Percentiles rank a stretch among this genome's conserved stretches.
Conservation (phyloP, 164 flowering plant genomes). For the Chloranthus sessilifolius region DNA sequence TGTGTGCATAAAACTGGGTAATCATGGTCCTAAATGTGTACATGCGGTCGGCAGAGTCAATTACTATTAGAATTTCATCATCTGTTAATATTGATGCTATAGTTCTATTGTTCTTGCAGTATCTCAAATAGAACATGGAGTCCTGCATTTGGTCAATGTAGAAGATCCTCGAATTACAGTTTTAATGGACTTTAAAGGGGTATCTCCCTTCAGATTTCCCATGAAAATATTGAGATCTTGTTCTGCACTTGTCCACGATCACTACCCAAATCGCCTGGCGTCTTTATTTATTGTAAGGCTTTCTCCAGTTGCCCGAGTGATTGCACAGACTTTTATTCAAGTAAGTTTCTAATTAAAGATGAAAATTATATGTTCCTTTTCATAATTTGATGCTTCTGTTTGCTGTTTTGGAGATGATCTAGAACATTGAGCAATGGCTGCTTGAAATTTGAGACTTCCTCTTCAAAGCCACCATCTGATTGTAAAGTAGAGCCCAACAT, state of each 20-base stretch:
- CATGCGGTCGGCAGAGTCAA: too few species aligned
- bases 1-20: too few species aligned
- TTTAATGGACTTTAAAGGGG: constrained; percentile 81
- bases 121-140: constrained; percentile 79
- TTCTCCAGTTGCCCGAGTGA: constrained; percentile 76
- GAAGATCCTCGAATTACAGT: constrained; percentile 70
- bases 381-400: neutral
- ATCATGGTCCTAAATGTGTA: too few species aligned
- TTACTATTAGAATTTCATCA: too few species aligned
- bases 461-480: too few species aligned
- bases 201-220: constrained; percentile 70
- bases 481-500: too few species aligned
- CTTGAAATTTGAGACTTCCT: too few species aligned
- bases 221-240: constrained; percentile 80
- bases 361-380: neutral
- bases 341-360: constrained; percentile 30
- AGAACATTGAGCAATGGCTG: too few species aligned
- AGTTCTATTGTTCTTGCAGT: constrained; percentile 35
- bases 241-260: constrained; percentile 70
- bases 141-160: constrained; percentile 43
- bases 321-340: constrained; percentile 74
- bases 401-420: neutral
- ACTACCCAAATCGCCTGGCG: constrained; percentile 78
- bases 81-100: too few species aligned
- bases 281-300: constrained; percentile 65